Evolutionary conservation across 2,329 filamentous ascomycete species (phyloP).

Genomic region (Aspergillus melleus): DNA sequence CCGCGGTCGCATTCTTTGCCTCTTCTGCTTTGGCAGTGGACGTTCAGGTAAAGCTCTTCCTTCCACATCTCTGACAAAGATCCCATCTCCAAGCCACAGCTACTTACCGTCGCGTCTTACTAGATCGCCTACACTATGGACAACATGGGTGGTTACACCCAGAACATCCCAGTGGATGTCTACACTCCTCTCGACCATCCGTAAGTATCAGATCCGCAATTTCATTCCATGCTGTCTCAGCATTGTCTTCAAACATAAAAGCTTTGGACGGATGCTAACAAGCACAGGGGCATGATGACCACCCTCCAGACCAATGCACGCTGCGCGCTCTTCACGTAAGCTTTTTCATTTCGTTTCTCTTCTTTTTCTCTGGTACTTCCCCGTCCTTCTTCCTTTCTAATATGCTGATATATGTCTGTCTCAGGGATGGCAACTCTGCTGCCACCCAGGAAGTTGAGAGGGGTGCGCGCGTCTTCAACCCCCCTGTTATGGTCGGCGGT

Average conservation of each 20-base stretch:
- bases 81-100: neutral
- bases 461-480: neutral
- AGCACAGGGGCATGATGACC: neutral
- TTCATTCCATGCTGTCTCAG: neutral
- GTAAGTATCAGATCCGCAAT: neutral
- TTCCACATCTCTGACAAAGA: neutral
- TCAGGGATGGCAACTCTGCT: neutral
- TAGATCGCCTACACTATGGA: neutral
- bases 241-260: neutral
- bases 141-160: neutral
- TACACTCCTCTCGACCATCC: neutral
- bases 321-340: neutral
- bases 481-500: neutral
- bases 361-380: too few relatives aligned
- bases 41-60: neutral
- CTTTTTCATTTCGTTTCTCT: neutral
- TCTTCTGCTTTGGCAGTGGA: neutral
- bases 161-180: neutral
- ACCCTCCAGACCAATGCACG: neutral
- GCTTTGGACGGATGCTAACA: neutral
- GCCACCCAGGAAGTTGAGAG: neutral
- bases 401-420: neutral
- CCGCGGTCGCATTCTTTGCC: neutral
- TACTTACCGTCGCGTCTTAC: neutral
- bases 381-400: neutral